Evolutionary conservation across 2,329 filamentous ascomycete genomes (phyloP).

Genomic region (Ceratocystis cacaofunesta): DNA sequence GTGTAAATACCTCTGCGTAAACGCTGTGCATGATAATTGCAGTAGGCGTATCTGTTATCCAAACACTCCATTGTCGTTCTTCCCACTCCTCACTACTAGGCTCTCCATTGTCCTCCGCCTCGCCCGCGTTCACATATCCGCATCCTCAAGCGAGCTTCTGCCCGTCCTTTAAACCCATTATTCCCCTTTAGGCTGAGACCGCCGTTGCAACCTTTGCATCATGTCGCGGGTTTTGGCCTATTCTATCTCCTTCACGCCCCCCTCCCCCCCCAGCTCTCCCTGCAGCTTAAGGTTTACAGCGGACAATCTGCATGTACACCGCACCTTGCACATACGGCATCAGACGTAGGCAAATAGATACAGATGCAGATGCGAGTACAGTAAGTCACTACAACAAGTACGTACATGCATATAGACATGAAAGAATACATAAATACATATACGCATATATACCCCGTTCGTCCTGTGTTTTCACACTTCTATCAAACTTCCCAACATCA

Average conservation of each 20-base stretch:
- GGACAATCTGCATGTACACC: constrained; percentile 11
- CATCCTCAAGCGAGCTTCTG: neutral
- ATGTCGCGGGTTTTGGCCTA: neutral
- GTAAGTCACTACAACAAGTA: neutral
- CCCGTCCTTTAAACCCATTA: neutral
- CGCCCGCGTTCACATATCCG: neutral
- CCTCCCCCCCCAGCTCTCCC: neutral
- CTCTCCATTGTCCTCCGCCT: neutral
- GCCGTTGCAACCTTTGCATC: neutral
- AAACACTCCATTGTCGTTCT: neutral
- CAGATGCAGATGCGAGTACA: neutral
- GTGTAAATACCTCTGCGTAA: neutral
- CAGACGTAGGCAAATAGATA: neutral
- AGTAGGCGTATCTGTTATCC: neutral
- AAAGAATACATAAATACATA: neutral
- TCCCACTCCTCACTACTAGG: neutral
- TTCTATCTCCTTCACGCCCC: no score
- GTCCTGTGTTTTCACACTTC: constrained; percentile 17
- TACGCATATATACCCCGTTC: constrained; percentile 6
- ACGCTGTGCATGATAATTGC: no score
- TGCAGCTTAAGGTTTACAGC: neutral
- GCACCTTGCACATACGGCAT: constrained; percentile 5
- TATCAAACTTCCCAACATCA: constrained; percentile 33
- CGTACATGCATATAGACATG: neutral
- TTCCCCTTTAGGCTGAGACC: neutral